These are phyloP conservation scores for Monascus purpureus DNA, from an alignment of 495 filamentous ascomycete genomes.

Conservation along the genomic window DNA sequence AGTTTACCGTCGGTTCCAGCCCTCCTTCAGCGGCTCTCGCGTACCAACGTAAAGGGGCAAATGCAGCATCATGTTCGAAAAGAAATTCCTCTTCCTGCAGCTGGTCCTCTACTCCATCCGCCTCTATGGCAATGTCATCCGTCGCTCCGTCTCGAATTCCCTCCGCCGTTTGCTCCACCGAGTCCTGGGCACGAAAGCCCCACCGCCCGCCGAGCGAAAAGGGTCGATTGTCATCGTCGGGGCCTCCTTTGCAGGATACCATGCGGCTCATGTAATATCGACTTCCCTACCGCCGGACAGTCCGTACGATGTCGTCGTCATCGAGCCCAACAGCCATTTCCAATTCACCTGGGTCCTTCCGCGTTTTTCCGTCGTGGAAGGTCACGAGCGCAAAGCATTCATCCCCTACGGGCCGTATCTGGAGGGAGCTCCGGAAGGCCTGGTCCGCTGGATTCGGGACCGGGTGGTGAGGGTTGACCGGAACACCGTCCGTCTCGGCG, in stretches of 20 bases:
- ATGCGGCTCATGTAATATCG: conserved; percentile 29
- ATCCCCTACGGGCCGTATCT: conserved; percentile 23
- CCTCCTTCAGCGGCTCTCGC: too few relatives aligned
- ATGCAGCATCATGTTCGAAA: too few relatives aligned
- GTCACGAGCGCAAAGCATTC: conserved; percentile 31
- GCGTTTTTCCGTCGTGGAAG: conserved; percentile 21
- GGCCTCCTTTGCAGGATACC: conserved; percentile 40
- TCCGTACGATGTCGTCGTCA: conserved; percentile 34
- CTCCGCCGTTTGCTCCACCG: too few relatives aligned
- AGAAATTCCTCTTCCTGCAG: too few relatives aligned
- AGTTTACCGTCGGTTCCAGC: too few relatives aligned
- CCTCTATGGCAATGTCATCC: too few relatives aligned
- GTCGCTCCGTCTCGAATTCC: too few relatives aligned
- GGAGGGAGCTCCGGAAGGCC: conserved; percentile 16
- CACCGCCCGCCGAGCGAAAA: too few relatives aligned
- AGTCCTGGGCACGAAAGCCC: too few relatives aligned
- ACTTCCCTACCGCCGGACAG: conserved; percentile 32
- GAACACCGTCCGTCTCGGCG: conserved; percentile 4
- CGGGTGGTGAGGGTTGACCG: conserved; percentile 34
- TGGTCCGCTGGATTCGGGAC: too few relatives aligned
- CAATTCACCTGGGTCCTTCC: conserved; percentile 42
- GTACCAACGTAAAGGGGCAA: too few relatives aligned
- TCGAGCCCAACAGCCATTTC: conserved; percentile 46
- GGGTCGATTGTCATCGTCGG: conserved; percentile 44
- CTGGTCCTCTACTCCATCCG: too few relatives aligned